Evolutionary conservation across 257 asterid genomes (phyloP), one percentile per base, ranked within the genome.

Genomic region (Solanum sparsipilum): DNA sequence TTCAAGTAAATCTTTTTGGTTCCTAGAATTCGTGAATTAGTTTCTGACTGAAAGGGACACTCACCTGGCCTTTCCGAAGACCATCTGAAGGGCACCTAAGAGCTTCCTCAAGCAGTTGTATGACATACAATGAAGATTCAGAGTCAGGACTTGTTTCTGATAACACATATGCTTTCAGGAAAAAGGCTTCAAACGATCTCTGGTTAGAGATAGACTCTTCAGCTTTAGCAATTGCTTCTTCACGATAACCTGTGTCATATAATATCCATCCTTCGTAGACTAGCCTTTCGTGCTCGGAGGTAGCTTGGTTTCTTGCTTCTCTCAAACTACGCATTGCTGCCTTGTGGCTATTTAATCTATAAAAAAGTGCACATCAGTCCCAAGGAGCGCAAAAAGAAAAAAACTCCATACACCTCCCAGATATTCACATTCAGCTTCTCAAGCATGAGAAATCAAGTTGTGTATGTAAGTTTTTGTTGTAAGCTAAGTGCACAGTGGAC

Each of bases 51-150:
- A 72, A 72, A 41, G 32, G 11, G 68, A 46, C 63, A 89, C 94
- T 91, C 90, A 94, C 99, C 89, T 97, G 99, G 92, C 99, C 99
- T 92, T 97, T 97, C 89, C 99, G 91, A 84, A 97, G 99, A 86
- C 97, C 98, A 88, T 97, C 99, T 27, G 99, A 97, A 5, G 98
- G 99, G 89, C 99, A 97, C 91, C 98, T 93, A 74, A 97, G 98
- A 89, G 99, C 98, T 93, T 97, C 99, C 90, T 95, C 98, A 34
- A 97, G 96, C 88, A 97, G 95, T 87, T 93, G 86, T 88, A 97
- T 95, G n/a, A 97, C 97, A 87, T 96, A 94, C 88, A 87, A 85
- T 6, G 96, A 95, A 70, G 99, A 93, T 78, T 95, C 96, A 9
- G 94, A 86, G 90, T 96, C 96, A 1, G 93, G 92, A 20, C 93